Evolutionary conservation across 805 yeast genomes (phyloP).

Genomic region (Starmerella davenportii): DNA sequence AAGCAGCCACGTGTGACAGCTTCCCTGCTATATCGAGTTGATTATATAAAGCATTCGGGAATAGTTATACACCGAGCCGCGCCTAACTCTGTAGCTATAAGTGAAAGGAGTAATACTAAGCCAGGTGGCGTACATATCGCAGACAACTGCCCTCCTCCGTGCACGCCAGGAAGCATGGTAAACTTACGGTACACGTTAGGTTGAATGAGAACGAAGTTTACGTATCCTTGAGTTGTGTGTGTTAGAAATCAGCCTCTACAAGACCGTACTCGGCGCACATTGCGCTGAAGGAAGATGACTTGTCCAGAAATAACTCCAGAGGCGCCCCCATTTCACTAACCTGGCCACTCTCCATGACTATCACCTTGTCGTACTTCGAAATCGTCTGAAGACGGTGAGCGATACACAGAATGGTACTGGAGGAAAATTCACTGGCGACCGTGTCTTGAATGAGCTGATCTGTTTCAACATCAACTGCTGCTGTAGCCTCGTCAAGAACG

Average conservation of each 20-base stretch:
- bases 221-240: no score
- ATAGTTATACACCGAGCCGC: no score
- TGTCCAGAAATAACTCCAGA: constrained; percentile 26
- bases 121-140: no score
- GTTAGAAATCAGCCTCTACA: constrained; percentile 30
- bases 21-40: no score
- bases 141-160: no score
- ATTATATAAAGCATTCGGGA: no score
- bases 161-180: no score
- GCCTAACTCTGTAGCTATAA: no score
- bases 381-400: constrained; percentile 56
- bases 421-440: constrained; percentile 37
- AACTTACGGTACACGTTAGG: no score
- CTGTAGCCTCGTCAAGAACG: constrained; percentile 60
- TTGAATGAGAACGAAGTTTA: no score
- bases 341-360: constrained; percentile 43
- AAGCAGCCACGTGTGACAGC: no score
- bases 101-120: no score
- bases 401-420: constrained; percentile 52
- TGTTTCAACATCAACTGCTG: constrained; percentile 58
- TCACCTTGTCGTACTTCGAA: constrained; percentile 36
- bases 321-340: constrained; percentile 42
- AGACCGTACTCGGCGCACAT: constrained; percentile 35
- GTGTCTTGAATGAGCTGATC: constrained; percentile 46
- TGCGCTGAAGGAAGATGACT: constrained; percentile 29